Evolutionary conservation across 2,329 filamentous ascomycete genomes (phyloP).

Genomic region (Clarireedia hainanense): DNA sequence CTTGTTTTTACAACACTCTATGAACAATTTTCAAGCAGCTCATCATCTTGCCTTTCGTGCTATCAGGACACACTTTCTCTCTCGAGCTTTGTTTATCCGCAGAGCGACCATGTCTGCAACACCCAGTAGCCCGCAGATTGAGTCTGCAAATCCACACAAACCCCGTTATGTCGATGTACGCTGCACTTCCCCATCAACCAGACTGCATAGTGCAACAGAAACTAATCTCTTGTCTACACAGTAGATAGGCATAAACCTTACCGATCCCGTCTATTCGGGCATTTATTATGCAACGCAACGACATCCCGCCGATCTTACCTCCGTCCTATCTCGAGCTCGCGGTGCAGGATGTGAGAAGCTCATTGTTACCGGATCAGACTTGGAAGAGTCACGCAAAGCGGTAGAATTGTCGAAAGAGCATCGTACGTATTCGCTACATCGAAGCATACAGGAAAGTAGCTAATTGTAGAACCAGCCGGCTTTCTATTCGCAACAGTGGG

Average conservation of each 20-base stretch:
- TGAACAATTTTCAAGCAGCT: not conserved
- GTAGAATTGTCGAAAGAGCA: constrained; percentile 66
- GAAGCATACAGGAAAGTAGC: not conserved
- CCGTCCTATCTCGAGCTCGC: constrained; percentile 69
- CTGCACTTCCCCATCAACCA: not conserved
- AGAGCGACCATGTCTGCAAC: constrained; percentile 1
- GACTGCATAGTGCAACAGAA: not conserved
- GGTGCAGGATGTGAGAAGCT: constrained; percentile 80
- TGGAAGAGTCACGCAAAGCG: constrained; percentile 68
- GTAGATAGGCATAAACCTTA: constrained; percentile 89
- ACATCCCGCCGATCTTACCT: constrained; percentile 66
- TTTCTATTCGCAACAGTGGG: constrained; percentile 85
- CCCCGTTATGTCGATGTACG: constrained; percentile 12
- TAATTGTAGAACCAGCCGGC: constrained; percentile 46
- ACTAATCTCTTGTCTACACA: constrained; percentile 10
- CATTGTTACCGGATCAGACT: constrained; percentile 87
- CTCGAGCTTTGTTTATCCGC: not conserved
- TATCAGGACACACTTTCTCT: not conserved
- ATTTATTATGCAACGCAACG: constrained; percentile 71
- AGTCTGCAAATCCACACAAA: not conserved
- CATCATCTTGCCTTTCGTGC: not conserved
- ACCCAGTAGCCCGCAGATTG: not conserved
- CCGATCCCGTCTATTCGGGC: constrained; percentile 84
- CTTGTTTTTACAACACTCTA: not conserved
- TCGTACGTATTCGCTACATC: constrained; percentile 43